Evolutionary conservation across 2,329 filamentous ascomycete genomes (phyloP).

Genomic region (Penicillium freii): DNA sequence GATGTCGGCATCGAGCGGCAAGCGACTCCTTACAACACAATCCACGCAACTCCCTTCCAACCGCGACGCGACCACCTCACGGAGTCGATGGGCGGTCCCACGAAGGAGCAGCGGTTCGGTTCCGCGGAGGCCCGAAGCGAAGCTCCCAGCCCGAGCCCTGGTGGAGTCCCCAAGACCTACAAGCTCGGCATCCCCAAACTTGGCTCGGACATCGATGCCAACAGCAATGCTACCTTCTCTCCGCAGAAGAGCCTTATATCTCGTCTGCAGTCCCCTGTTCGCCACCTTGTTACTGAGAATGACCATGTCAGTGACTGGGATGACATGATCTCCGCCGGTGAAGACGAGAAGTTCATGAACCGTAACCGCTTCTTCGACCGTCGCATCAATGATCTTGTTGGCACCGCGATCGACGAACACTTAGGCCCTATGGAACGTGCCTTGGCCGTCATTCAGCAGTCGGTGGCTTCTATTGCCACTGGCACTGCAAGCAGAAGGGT

Average conservation of each 20-base stretch:
- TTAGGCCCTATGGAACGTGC: constrained; percentile 78
- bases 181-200: constrained; percentile 47
- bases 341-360: constrained; percentile 77
- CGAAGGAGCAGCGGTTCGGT: constrained; percentile 54
- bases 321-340: constrained; percentile 74
- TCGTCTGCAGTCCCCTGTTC: constrained; percentile 54
- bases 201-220: constrained; percentile 34
- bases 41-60: constrained; percentile 11
- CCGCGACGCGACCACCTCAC: constrained; percentile 18
- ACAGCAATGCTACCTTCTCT: constrained; percentile 52
- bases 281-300: constrained; percentile 60
- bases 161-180: constrained; percentile 50
- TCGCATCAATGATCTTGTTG: constrained; percentile 83
- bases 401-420: constrained; percentile 70
- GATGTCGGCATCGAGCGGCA: constrained; percentile 70
- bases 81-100: constrained; percentile 47
- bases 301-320: constrained; percentile 88
- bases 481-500: constrained; percentile 58
- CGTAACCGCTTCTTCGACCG: constrained; percentile 87
- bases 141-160: constrained; percentile 70
- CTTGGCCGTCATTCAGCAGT: constrained; percentile 72
- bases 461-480: constrained; percentile 59
- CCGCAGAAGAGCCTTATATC: constrained; percentile 63
- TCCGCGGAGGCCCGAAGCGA: constrained; percentile 61
- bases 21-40: constrained; percentile 32